Percentiles rank a stretch among this genome's conserved stretches.
Evolutionary conservation across 176 grass and related monocot species (phyloP).

Genomic region (Triticum monococcum): DNA sequence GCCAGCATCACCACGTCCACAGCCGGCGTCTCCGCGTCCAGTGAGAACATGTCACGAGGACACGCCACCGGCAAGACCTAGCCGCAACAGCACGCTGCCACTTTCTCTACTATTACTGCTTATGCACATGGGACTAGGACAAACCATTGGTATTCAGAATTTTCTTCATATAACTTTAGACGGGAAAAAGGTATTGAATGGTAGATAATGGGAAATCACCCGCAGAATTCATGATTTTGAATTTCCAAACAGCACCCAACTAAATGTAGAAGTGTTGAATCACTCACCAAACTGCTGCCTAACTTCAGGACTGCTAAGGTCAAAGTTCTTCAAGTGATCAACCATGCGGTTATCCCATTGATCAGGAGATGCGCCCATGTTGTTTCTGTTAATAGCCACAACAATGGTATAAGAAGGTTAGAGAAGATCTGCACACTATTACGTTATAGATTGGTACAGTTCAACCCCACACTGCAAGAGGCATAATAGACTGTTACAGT

Average conservation of each 20-base stretch:
- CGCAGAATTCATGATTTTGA: background rate
- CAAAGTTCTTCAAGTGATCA: constrained; percentile 94
- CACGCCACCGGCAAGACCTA: too few relatives aligned
- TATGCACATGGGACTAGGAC: too few relatives aligned
- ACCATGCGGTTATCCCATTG: constrained; percentile 83
- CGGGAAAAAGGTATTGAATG: background rate
- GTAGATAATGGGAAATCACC: background rate
- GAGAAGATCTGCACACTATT: background rate
- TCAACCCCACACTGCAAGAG: background rate
- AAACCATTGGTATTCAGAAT: background rate
- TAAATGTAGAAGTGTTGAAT: constrained; percentile 19
- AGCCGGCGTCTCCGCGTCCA: too few relatives aligned
- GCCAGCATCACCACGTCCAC: too few relatives aligned
- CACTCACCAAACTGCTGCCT: constrained; percentile 95
- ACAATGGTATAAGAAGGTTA: constrained; percentile 11
- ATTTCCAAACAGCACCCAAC: background rate
- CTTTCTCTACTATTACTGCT: too few relatives aligned
- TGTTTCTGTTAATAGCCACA: constrained; percentile 58
- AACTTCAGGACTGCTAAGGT: constrained; percentile 92
- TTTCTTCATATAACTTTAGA: background rate
- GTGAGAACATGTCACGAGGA: too few relatives aligned
- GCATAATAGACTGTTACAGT: background rate
- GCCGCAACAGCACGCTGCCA: too few relatives aligned
- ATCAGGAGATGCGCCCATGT: constrained; percentile 88
- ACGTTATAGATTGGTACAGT: background rate